Conservation (phyloP, 345 rosid species). For the Brassica cretica region DNA sequence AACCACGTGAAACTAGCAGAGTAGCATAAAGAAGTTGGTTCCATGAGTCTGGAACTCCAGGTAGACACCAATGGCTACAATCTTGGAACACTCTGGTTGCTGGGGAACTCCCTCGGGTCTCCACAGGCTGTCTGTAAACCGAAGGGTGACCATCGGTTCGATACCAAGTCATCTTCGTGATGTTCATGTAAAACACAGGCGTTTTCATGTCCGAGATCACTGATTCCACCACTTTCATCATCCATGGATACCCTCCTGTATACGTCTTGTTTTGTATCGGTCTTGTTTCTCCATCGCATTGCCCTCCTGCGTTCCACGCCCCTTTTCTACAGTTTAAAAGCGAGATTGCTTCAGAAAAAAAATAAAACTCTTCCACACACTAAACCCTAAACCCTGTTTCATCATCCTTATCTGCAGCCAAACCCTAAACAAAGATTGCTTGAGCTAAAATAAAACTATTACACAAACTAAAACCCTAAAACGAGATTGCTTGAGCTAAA, state of each 20-base stretch:
- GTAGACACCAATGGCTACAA: constrained; percentile 84
- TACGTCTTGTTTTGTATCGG: constrained; percentile 49
- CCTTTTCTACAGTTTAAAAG: constrained; percentile 50
- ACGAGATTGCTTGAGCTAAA: too few relatives aligned
- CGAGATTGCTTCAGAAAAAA: neutral
- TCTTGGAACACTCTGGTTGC: constrained; percentile 51
- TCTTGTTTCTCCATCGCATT: constrained; percentile 48
- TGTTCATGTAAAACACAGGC: constrained; percentile 67
- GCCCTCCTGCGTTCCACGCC: constrained; percentile 60
- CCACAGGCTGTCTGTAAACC: constrained; percentile 43
- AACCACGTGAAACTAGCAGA: constrained; percentile 42
- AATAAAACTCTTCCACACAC: neutral
- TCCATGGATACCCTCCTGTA: constrained; percentile 59
- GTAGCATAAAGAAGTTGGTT: constrained; percentile 71
- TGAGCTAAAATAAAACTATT: neutral
- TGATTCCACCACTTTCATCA: constrained; percentile 64
- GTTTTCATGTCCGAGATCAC: constrained; percentile 74
- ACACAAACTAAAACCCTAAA: too few relatives aligned
- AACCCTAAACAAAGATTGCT: neutral
- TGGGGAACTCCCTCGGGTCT: constrained; percentile 13
- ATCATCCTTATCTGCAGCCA: too few relatives aligned
- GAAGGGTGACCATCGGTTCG: constrained; percentile 79
- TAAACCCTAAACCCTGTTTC: neutral
- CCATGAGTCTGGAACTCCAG: constrained; percentile 81
- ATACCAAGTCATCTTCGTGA: constrained; percentile 66